Base-by-base conservation (phyloP, 164 flowering plant genomes). In the Umbilicus rupestris region DNA sequence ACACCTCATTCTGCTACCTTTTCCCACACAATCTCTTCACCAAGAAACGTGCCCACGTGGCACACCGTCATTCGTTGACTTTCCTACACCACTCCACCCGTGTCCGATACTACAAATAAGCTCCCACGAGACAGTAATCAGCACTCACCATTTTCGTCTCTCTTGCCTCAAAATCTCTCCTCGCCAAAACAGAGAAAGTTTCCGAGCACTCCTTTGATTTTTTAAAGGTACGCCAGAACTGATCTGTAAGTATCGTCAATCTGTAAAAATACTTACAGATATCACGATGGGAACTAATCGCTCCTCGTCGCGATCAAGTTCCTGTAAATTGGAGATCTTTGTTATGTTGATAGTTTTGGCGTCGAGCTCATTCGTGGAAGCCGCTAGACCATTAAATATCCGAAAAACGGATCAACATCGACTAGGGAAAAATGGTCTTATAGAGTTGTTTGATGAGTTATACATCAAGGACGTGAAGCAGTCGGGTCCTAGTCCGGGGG, bases 11-110 rank as follows among this genome's bases (percentile, higher is more conserved):
- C 9, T 50, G 57, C 29, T 50, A 2, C 28, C 57, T 50, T 50
- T 50, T 50, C 57, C 57, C 57, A 50, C 57, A 28, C 57, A 50
- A 50, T 28, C 28, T 50, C 29, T 50, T 22, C 29, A 50, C 57
- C 57, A 50, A 50, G 57, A 50, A 50, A 20, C 29, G 2, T 12
- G 7, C 22, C 57, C 15, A 50, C 57, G 57, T 50, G 57, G 57
- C 57, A 50, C 22, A 20, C 29, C 15, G 2, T 50, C 26, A 50
- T 50, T 50, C 57, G 57, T 50, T 22, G 57, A 50, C 57, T 50
- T 50, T 7, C 28, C 8, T 1, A 20, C 28, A 50, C 26, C 10
- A 16, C 52, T 16, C 19, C 22, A 47, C 52, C 52, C 6, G 19
- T 47, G 24, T n/a, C 24, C 24, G 19, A n/a, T n/a, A 47, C 24